These are phyloP conservation scores for Murraya koenigii DNA, from an alignment of 345 rosid genomes.

Conservation along the genomic window DNA sequence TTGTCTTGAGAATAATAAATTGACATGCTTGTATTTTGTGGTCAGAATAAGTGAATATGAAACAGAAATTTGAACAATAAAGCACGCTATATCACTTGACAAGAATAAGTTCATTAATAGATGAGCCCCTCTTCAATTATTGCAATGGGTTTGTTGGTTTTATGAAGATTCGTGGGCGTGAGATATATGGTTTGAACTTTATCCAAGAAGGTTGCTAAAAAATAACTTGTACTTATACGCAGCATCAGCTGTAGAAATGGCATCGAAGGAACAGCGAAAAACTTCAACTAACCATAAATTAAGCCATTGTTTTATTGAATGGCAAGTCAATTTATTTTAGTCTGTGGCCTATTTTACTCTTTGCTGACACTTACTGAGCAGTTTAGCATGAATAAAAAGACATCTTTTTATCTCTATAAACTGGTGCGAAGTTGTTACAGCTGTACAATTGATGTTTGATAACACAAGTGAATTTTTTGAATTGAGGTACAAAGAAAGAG, in stretches of 20 bases:
- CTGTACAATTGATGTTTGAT: not conserved
- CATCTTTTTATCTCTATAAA: not conserved
- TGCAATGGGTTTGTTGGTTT: too few species aligned
- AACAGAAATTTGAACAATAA: not conserved
- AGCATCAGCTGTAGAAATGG: not conserved
- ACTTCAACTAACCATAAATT: not conserved
- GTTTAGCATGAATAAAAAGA: not conserved
- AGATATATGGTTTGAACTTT: not conserved
- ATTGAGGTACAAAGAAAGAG: not conserved
- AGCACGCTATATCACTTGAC: not conserved
- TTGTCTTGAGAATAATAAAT: not conserved
- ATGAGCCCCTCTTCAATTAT: not conserved
- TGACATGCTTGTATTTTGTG: not conserved
- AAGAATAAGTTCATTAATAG: not conserved
- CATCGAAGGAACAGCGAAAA: not conserved
- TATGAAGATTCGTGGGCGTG: not conserved
- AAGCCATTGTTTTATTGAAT: not conserved
- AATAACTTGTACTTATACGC: not conserved
- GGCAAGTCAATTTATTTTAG: not conserved
- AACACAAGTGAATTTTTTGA: not conserved
- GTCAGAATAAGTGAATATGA: not conserved
- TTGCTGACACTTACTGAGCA: not conserved
- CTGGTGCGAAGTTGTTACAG: not conserved
- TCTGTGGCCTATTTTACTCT: not conserved
- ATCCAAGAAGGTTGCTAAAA: not conserved